These are phyloP conservation scores for Pseudovirgaria hyperparasitica DNA, from an alignment of 2,329 filamentous ascomycete genomes.

Conservation along the genomic window DNA sequence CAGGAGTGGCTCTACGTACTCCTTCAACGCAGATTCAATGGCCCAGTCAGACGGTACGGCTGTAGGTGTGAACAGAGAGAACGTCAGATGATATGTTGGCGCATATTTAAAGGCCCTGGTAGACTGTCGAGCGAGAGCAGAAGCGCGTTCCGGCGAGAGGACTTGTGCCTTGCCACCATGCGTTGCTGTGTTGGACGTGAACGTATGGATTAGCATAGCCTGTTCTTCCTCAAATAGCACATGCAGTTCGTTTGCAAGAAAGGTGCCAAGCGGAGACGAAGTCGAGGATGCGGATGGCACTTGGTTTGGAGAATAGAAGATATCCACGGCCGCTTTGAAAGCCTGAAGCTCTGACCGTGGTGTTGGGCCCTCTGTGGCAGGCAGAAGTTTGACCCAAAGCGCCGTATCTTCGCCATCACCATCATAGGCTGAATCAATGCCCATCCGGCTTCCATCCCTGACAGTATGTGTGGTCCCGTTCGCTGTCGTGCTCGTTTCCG, in stretches of 20 bases:
- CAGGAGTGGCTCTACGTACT: conserved; percentile 73
- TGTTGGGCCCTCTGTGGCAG: conserved; percentile 40
- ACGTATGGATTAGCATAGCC: conserved; percentile 50
- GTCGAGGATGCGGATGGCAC: conserved; percentile 54
- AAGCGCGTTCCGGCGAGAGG: conserved; percentile 27
- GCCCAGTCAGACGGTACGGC: conserved; percentile 78
- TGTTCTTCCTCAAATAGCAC: conserved; percentile 79
- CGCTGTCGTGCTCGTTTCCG: conserved; percentile 19
- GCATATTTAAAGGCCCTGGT: conserved; percentile 84
- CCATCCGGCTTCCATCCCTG: neutral
- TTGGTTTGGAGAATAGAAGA: conserved; percentile 61
- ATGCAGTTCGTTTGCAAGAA: conserved; percentile 66
- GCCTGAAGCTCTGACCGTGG: conserved; percentile 52
- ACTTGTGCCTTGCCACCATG: conserved; percentile 35
- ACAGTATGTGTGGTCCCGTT: conserved; percentile 9
- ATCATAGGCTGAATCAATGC: conserved; percentile 1
- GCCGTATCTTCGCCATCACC: conserved; percentile 40
- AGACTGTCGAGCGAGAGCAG: conserved; percentile 54
- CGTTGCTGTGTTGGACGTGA: conserved; percentile 32
- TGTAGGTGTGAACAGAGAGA: conserved; percentile 81
- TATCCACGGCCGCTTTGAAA: conserved; percentile 58
- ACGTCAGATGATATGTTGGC: conserved; percentile 87
- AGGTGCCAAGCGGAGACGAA: conserved; percentile 61
- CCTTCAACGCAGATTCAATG: conserved; percentile 65
- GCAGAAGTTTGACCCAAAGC: conserved; percentile 57